Base-by-base conservation (phyloP, 257 asterid species). In the Marsdenia floribunda region DNA sequence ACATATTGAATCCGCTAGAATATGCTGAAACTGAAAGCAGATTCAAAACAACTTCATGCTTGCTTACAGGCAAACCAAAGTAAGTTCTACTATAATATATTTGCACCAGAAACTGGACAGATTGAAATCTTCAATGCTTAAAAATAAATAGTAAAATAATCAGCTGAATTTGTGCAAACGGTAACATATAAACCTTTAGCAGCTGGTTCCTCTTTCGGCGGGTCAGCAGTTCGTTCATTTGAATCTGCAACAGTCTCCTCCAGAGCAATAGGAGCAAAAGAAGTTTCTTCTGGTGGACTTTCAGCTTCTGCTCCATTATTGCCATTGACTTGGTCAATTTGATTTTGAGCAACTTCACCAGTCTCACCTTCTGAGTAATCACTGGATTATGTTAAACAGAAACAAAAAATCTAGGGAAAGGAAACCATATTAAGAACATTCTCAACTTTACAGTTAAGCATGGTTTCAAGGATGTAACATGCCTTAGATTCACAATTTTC, bases 101-200 rank as follows among this genome's bases (percentile, higher is more conserved):
- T 8, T 61, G 42, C 9, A 12, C 42, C 44, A 44, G 42, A 68
- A 44, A 50, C 26, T 46, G 54, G 29, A 67, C 2, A 19, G 35
- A n/a, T 46, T 68, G 38, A 21, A 12, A 46, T 12, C 47, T 29
- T 68, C 35, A n/a, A 63, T 14, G 58, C 33, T 12, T 46, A 6
- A 11, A 46, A 68, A 19, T 0, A 68, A 44, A 47, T 13, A 12
- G 74, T 15, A 14, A 8, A 50, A 71, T 29, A n/a, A 33, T 50
- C 46, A 52, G 3, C 9, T 18, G 29, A 53, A 50, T 53, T 50
- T 22, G 50, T 49, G 26, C 22, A 14, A 7, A 46, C 15, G 22
- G 44, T 9, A 47, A 22, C 73, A 77, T 42, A 52, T 44, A 78
- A 74, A 90, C 91, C 91, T 88, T 81, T 84, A 12, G 78, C 70